Percentiles rank a stretch among this genome's conserved stretches.
These are phyloP conservation scores for Oryza meyeriana DNA, from an alignment of 176 grass and related monocot species.

Conservation along the genomic window DNA sequence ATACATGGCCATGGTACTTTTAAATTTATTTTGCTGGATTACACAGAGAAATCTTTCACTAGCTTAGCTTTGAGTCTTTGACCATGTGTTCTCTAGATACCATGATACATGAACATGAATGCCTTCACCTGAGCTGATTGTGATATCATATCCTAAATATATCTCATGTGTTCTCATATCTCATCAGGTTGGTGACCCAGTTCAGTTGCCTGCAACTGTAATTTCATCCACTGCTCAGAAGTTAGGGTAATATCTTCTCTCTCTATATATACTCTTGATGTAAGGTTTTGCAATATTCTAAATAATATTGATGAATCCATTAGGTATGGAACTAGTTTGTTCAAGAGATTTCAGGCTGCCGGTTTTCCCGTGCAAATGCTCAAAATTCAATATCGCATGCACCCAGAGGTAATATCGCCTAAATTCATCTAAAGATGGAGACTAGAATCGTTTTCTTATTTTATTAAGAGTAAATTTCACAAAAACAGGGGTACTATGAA, in stretches of 20 bases:
- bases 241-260: conserved; percentile 62
- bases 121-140: conserved; percentile 2
- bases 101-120: background rate
- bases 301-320: conserved; percentile 23
- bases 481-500: no score
- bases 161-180: conserved; percentile 6
- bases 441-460: conserved; percentile 21
- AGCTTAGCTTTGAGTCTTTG: background rate
- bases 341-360: conserved; percentile 92
- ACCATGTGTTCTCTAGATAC: conserved; percentile 7
- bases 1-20: conserved; percentile 1
- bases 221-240: conserved; percentile 75
- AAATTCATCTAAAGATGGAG: conserved; percentile 17
- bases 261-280: background rate
- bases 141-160: background rate
- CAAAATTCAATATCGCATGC: conserved; percentile 96
- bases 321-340: conserved; percentile 92
- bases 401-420: conserved; percentile 67
- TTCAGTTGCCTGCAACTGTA: conserved; percentile 96
- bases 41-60: conserved; percentile 4
- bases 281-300: conserved; percentile 24
- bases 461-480: no score
- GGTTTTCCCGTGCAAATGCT: conserved; percentile 99
- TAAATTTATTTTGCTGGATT: background rate
- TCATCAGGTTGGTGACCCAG: conserved; percentile 81